Evolutionary conservation across 2,329 filamentous ascomycete genomes (phyloP).

Genomic region (Alternaria novae-zelandiae): DNA sequence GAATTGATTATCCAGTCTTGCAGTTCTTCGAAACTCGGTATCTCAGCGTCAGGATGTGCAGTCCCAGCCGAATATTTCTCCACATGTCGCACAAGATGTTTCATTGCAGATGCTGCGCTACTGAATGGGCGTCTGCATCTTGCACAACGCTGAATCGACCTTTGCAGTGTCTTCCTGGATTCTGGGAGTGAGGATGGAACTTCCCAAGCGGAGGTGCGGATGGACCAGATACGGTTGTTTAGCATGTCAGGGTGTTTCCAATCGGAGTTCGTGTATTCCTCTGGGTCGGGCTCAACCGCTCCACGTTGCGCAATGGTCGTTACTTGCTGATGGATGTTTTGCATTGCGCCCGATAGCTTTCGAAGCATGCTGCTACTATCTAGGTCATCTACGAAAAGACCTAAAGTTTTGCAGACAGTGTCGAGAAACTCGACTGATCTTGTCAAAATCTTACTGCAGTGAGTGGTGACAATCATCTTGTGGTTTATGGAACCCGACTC

Average conservation of each 20-base stretch:
- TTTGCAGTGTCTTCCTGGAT: constrained; percentile 12
- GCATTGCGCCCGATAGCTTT: constrained; percentile 37
- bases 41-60: not conserved
- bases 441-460: constrained; percentile 18
- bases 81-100: constrained; percentile 31
- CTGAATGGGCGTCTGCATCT: constrained; percentile 14
- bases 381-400: constrained; percentile 31
- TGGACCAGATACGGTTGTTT: constrained; percentile 18
- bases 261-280: constrained; percentile 12
- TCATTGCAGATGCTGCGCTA: constrained; percentile 16
- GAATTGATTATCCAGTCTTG: constrained; percentile 32
- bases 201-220: constrained; percentile 19
- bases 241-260: constrained; percentile 11
- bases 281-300: constrained; percentile 1
- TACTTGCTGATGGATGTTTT: constrained; percentile 16
- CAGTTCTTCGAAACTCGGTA: constrained; percentile 1
- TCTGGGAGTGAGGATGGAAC: constrained; percentile 14
- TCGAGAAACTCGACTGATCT: constrained; percentile 17
- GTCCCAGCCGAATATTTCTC: not conserved
- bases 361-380: constrained; percentile 27
- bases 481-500: constrained; percentile 16
- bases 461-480: constrained; percentile 17
- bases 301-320: constrained; percentile 1
- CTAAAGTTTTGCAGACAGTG: constrained; percentile 19
- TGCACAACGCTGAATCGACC: constrained; percentile 23